These are phyloP conservation scores for Poa annua DNA, from an alignment of 176 grass and related monocot species.

Conservation along the genomic window DNA sequence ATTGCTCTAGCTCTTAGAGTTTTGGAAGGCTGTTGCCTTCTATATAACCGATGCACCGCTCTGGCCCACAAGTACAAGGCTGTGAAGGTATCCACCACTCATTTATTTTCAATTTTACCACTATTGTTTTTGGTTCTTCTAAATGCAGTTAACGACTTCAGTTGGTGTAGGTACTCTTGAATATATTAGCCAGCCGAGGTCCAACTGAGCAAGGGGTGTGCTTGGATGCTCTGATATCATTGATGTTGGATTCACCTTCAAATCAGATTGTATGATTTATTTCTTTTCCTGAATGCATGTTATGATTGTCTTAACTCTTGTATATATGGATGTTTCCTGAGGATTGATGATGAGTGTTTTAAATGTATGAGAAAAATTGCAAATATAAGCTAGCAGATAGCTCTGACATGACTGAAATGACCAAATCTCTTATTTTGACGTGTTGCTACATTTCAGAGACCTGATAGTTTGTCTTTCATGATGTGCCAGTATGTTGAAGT, in stretches of 20 bases:
- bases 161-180: slow-evolving; percentile 76
- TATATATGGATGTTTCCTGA: neutral
- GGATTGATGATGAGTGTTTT: slow-evolving; percentile 31
- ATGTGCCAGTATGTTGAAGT: neutral
- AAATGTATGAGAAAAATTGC: slow-evolving; percentile 28
- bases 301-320: neutral
- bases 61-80: slow-evolving; percentile 90
- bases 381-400: slow-evolving; percentile 22
- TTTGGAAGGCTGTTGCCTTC: slow-evolving; percentile 94
- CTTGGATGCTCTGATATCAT: slow-evolving; percentile 88
- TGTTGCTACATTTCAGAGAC: slow-evolving; percentile 11
- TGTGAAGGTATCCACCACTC: slow-evolving; percentile 63
- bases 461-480: slow-evolving; percentile 32
- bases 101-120: slow-evolving; percentile 21
- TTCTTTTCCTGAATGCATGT: slow-evolving; percentile 25
- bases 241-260: slow-evolving; percentile 90
- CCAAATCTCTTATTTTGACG: neutral
- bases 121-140: slow-evolving; percentile 6
- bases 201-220: slow-evolving; percentile 80
- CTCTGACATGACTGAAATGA: slow-evolving; percentile 27
- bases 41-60: slow-evolving; percentile 83
- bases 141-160: slow-evolving; percentile 32
- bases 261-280: slow-evolving; percentile 77
- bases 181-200: slow-evolving; percentile 84
- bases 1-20: slow-evolving; percentile 95